Conservation (phyloP, 163 green algal genomes). For the Coccomyxa subellipsoidea region DNA sequence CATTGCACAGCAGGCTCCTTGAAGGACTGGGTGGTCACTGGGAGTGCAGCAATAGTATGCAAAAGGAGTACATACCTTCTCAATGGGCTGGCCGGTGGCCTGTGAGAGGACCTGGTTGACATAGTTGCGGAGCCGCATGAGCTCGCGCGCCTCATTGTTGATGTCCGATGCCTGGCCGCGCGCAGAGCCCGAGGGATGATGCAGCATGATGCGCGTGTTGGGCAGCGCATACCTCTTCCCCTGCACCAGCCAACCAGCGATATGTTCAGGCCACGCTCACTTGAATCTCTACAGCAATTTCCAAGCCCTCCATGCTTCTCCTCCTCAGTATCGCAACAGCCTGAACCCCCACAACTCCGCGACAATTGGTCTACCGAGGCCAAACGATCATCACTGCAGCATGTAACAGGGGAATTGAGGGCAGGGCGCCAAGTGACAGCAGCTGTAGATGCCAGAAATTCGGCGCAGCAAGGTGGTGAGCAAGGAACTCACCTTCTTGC, state of each 20-base stretch:
- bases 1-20: too few relatives aligned
- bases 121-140: slow-evolving; percentile 90
- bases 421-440: too few relatives aligned
- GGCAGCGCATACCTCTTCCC: slow-evolving; percentile 88
- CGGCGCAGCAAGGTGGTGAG: neutral
- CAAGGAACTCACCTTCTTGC: slow-evolving; percentile 67
- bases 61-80: slow-evolving; percentile 36
- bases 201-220: slow-evolving; percentile 96
- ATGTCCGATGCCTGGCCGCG: slow-evolving; percentile 93
- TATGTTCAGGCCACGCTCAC: neutral
- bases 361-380: too few relatives aligned
- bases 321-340: too few relatives aligned
- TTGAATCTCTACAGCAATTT: too few relatives aligned
- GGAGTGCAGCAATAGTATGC: too few relatives aligned
- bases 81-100: slow-evolving; percentile 71
- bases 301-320: too few relatives aligned
- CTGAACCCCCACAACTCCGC: too few relatives aligned
- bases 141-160: slow-evolving; percentile 91
- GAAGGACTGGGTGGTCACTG: too few relatives aligned
- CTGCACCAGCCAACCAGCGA: slow-evolving; percentile 34
- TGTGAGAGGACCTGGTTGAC: slow-evolving; percentile 71
- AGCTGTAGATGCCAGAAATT: neutral
- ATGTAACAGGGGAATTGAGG: too few relatives aligned
- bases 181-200: slow-evolving; percentile 86
- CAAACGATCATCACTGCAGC: too few relatives aligned